Evolutionary conservation across 2,329 filamentous ascomycete genomes (phyloP).

Genomic region (Trichophyton schoenleinii): DNA sequence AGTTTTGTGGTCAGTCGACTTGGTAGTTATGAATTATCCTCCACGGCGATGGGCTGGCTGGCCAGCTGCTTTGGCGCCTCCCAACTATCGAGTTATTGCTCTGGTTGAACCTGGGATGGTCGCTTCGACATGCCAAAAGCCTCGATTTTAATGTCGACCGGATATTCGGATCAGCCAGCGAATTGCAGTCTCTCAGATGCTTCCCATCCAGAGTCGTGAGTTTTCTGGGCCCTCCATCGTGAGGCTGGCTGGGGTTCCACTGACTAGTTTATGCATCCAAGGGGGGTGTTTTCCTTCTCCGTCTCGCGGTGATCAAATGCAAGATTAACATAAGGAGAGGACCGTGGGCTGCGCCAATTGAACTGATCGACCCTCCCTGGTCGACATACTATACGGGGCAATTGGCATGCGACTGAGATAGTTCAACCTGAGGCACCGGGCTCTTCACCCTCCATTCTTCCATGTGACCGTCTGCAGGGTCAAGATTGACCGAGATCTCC

Average conservation of each 20-base stretch:
- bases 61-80: neutral
- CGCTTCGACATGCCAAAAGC: neutral
- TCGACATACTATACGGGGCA: neutral
- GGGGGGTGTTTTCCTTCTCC: neutral
- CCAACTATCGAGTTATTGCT: too few relatives aligned
- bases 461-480: neutral
- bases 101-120: neutral
- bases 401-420: neutral
- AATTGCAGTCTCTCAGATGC: neutral
- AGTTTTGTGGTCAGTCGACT: neutral
- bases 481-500: neutral
- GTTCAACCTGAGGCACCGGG: neutral
- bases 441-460: neutral
- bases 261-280: neutral
- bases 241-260: neutral
- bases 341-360: neutral
- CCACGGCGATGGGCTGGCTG: neutral
- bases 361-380: neutral
- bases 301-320: neutral
- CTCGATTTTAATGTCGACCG: neutral
- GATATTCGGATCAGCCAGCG: neutral
- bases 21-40: neutral
- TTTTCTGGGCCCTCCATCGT: neutral
- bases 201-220: neutral
- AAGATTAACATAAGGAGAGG: neutral